These are phyloP conservation scores for Ceratocystis cacaofunesta DNA, from an alignment of 2,329 filamentous ascomycete genomes.

Conservation along the genomic window DNA sequence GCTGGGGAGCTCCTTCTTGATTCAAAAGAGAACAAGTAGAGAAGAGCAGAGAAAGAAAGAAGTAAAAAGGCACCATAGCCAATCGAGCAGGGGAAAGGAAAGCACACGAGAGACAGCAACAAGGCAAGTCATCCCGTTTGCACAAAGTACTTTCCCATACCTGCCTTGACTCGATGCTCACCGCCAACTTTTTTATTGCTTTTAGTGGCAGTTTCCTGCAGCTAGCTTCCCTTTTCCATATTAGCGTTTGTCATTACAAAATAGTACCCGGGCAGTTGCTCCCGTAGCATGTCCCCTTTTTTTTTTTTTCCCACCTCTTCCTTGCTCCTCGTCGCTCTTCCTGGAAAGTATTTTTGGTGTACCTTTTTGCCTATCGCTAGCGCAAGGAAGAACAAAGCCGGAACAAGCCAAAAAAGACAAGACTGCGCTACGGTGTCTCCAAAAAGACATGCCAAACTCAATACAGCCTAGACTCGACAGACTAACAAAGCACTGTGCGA, in stretches of 20 bases:
- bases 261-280: neutral
- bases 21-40: neutral
- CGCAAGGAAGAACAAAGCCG: conserved; percentile 3
- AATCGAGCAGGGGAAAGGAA: neutral
- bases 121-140: neutral
- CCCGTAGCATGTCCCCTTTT: neutral
- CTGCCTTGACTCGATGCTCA: neutral
- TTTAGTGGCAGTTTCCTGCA: neutral
- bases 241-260: neutral
- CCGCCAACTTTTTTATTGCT: neutral
- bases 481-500: neutral
- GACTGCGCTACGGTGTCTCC: neutral
- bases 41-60: conserved; percentile 1
- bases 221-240: neutral
- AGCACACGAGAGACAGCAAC: neutral
- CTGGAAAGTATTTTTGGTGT: neutral
- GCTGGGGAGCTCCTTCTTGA: neutral
- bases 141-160: neutral
- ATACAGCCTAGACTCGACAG: neutral
- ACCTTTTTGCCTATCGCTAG: neutral
- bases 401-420: conserved; percentile 1
- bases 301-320: neutral
- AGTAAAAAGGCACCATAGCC: neutral
- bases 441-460: neutral
- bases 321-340: neutral